A percentile compares a stretch with the other conserved stretches of the same genome.
These are phyloP conservation scores for Tetraselmis chui DNA, from an alignment of 139 green algal genomes.

Conservation along the genomic window DNA sequence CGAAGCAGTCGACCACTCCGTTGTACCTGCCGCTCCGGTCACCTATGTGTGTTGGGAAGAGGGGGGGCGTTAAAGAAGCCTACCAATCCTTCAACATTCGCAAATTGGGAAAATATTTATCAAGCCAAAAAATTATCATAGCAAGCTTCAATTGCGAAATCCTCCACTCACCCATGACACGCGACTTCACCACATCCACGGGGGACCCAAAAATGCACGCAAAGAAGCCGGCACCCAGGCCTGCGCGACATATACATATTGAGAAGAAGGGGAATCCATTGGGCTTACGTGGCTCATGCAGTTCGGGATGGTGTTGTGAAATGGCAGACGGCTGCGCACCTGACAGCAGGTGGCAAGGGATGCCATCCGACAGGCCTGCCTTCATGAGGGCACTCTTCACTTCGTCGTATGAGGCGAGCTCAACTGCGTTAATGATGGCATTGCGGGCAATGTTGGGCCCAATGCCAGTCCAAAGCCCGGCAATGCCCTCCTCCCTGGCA, in stretches of 20 bases:
- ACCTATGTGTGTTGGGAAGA: slow-evolving; percentile 29
- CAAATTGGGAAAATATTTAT: no score
- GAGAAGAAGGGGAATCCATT: no score
- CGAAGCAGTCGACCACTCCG: slow-evolving; percentile 88
- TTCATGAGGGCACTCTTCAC: slow-evolving; percentile 39
- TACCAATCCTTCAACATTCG: not conserved
- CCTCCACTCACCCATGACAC: slow-evolving; percentile 83
- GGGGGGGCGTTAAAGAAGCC: not conserved
- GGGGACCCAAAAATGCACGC: slow-evolving; percentile 90
- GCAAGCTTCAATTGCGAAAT: not conserved
- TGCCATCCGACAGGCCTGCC: slow-evolving; percentile 7
- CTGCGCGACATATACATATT: slow-evolving; percentile 14
- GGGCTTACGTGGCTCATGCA: no score
- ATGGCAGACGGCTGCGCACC: slow-evolving; percentile 14
- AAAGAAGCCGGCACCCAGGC: slow-evolving; percentile 89
- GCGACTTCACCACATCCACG: slow-evolving; percentile 95
- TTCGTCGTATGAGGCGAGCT: slow-evolving; percentile 95
- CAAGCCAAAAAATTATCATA: not conserved
- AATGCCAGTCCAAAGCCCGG: slow-evolving; percentile 88
- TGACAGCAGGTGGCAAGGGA: slow-evolving; percentile 66
- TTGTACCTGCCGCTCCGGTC: slow-evolving; percentile 61
- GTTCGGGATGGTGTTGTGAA: no score
- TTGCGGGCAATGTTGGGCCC: slow-evolving; percentile 94
- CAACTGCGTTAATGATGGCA: slow-evolving; percentile 95
- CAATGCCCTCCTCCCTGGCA: slow-evolving; percentile 77